These are phyloP conservation scores for Rubus parviflorus DNA, from an alignment of 306 rosid species.

Conservation along the genomic window DNA sequence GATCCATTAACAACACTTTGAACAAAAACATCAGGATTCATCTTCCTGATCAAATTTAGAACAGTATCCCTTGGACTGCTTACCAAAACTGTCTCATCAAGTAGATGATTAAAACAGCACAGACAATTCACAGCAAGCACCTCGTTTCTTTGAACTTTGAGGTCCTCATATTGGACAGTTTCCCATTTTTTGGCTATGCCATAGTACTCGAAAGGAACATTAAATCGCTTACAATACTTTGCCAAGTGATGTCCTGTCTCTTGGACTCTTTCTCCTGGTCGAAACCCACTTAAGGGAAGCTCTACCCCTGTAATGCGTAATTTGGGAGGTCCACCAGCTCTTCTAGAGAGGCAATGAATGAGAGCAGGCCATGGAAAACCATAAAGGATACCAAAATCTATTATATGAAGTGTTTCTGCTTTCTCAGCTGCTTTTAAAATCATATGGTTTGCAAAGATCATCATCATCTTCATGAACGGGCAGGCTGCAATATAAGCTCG, in stretches of 20 bases:
- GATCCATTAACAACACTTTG: constrained; percentile 49
- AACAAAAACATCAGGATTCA: constrained; percentile 62
- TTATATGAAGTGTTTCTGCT: constrained; percentile 37
- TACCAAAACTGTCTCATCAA: constrained; percentile 62
- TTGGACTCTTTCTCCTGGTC: constrained; percentile 61
- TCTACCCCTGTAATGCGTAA: constrained; percentile 69
- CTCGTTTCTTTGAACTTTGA: constrained; percentile 42
- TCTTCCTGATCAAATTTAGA: constrained; percentile 56
- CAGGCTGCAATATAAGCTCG: constrained; percentile 23
- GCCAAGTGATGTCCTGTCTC: constrained; percentile 73
- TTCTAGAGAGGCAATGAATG: constrained; percentile 27
- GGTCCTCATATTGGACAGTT: constrained; percentile 55
- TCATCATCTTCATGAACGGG: constrained; percentile 31
- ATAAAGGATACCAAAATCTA: constrained; percentile 32
- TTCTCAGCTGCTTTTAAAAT: constrained; percentile 29
- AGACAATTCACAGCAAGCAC: constrained; percentile 48
- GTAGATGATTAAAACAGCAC: constrained; percentile 48
- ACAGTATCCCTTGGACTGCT: constrained; percentile 61
- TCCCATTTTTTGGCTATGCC: constrained; percentile 72
- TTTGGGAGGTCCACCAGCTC: constrained; percentile 37
- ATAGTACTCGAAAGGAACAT: constrained; percentile 67
- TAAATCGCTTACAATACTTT: constrained; percentile 64
- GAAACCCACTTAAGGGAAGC: constrained; percentile 62
- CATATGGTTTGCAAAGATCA: constrained; percentile 29
- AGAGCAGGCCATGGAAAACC: constrained; percentile 38